A percentile compares a stretch with the other conserved stretches of the same genome.
Conservation (phyloP, 169 alveolate genomes). For the Prorocentrum cordatum region DNA sequence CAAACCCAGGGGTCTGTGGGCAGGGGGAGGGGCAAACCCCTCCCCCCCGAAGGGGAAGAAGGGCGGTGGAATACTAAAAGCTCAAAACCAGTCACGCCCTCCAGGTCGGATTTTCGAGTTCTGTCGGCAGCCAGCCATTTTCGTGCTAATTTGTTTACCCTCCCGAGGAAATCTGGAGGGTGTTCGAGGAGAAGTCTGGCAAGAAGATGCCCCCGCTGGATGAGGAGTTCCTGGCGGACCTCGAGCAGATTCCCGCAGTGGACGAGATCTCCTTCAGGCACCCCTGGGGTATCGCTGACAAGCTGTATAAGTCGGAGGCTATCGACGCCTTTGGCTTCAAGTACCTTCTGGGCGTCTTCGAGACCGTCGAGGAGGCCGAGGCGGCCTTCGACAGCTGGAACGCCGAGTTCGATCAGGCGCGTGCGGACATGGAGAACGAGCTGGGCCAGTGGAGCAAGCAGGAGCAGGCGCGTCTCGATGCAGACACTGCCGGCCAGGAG, state of each 20-base stretch:
- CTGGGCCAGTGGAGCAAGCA: neutral
- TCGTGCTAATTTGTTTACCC: too few relatives aligned
- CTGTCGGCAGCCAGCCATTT: too few relatives aligned
- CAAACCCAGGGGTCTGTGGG: too few relatives aligned
- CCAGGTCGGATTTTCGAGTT: too few relatives aligned
- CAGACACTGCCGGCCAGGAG: neutral
- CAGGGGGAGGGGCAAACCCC: too few relatives aligned
- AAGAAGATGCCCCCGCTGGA: constrained; percentile 25
- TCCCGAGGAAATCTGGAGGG: constrained; percentile 22
- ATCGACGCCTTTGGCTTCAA: constrained; percentile 38
- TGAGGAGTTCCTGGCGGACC: constrained; percentile 40
- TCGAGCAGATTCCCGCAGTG: constrained; percentile 31
- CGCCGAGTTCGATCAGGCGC: constrained; percentile 13
- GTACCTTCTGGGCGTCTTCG: constrained; percentile 56
- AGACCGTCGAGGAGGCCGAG: constrained; percentile 24
- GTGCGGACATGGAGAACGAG: neutral
- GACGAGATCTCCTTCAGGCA: neutral
- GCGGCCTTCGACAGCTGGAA: constrained; percentile 60
- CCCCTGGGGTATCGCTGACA: constrained; percentile 6
- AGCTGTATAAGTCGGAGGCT: constrained; percentile 66
- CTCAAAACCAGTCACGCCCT: too few relatives aligned
- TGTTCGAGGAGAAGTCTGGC: constrained; percentile 7
- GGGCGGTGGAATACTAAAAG: too few relatives aligned
- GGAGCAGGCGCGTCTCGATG: neutral
- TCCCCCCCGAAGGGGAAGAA: too few relatives aligned